These are phyloP conservation scores for Melastoma malabathricum DNA, from an alignment of 345 rosid genomes.

Conservation along the genomic window DNA sequence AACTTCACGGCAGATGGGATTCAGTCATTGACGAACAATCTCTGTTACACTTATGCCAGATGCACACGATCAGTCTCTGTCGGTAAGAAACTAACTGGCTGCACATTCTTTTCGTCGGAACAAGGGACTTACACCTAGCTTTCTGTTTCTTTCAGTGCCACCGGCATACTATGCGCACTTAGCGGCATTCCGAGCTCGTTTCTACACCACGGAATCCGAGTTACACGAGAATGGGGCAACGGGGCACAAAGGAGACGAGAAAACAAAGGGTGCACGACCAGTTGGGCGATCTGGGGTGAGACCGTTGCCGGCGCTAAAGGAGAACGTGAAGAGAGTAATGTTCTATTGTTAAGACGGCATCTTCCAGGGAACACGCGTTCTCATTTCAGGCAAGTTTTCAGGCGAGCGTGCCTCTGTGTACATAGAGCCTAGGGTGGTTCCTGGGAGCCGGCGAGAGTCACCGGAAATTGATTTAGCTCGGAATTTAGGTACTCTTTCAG, in stretches of 20 bases:
- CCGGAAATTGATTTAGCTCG: background rate
- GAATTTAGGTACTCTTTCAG: background rate
- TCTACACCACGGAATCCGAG: slow-evolving; percentile 80
- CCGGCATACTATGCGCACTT: slow-evolving; percentile 97
- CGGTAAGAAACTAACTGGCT: slow-evolving; percentile 28
- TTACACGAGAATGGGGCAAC: slow-evolving; percentile 61
- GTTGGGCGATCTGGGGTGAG: slow-evolving; percentile 50
- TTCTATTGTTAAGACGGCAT: slow-evolving; percentile 51
- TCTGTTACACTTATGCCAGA: slow-evolving; percentile 93
- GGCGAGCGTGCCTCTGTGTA: background rate
- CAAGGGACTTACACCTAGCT: background rate
- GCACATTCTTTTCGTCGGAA: too few relatives aligned
- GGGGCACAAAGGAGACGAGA: slow-evolving; percentile 17
- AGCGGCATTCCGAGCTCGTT: slow-evolving; percentile 95
- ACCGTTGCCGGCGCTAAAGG: slow-evolving; percentile 92
- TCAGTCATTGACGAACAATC: slow-evolving; percentile 89
- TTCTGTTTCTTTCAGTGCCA: slow-evolving; percentile 45
- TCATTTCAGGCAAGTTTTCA: background rate
- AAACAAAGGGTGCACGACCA: slow-evolving; percentile 20
- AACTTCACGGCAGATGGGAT: slow-evolving; percentile 95
- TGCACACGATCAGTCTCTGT: slow-evolving; percentile 93
- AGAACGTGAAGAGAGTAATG: slow-evolving; percentile 96
- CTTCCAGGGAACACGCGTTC: too few relatives aligned
- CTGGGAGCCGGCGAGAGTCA: background rate
- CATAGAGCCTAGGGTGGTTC: slow-evolving; percentile 1